Base-by-base conservation (phyloP, 2,329 filamentous ascomycete genomes). In the Capronia americana region DNA sequence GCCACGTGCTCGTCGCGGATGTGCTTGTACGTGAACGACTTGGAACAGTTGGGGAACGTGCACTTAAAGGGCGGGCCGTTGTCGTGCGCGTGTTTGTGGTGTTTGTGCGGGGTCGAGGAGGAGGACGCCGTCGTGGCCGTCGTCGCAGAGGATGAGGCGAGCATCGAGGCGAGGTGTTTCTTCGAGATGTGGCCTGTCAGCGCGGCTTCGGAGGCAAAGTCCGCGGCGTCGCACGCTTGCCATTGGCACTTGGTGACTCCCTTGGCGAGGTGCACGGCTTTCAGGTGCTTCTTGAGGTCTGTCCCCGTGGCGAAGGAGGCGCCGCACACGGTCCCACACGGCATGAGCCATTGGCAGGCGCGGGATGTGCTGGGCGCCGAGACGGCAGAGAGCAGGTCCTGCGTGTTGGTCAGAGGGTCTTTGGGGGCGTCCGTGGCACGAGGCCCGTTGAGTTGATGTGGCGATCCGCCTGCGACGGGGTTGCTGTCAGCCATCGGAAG, bases 21-120 rank as follows among this genome's bases (percentile, higher is more conserved):
- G 64, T 73, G 71, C 44, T 73, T 73, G 64, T 73, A 73, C 70
- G 70, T 71, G 67, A 73, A 73, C 8, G 70, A 72, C 54, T 73
- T 73, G 26, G 61, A 38, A 56, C 71, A 73, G 48, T 67, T 66
- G 30, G 71, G 69, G 54, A 70, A 72, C 3, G 71, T 73, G 61
- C 71, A 73, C 61, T 73, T 73, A 64, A 71, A 73, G 14, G 70
- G 65, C 4, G 67, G 65, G 34, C 68, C 67, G 24, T 38, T 41
- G 24, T 55, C 57, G 59, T 60, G 56, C 57, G 53, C 2, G 48
- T 65, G 48, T n/a, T 61, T 50, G 59, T 59, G 26, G 41, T 30
- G 23, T 14, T 58, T 20, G 65, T 55, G 38, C 44, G 28, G 32
- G 14, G 28, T 46, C 57, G 58, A 56, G n/a, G 63, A 34, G 11